phyloP scores from a whole-genome alignment of 495 filamentous ascomycete genomes.

The Penicillium cataractarum region DNA sequence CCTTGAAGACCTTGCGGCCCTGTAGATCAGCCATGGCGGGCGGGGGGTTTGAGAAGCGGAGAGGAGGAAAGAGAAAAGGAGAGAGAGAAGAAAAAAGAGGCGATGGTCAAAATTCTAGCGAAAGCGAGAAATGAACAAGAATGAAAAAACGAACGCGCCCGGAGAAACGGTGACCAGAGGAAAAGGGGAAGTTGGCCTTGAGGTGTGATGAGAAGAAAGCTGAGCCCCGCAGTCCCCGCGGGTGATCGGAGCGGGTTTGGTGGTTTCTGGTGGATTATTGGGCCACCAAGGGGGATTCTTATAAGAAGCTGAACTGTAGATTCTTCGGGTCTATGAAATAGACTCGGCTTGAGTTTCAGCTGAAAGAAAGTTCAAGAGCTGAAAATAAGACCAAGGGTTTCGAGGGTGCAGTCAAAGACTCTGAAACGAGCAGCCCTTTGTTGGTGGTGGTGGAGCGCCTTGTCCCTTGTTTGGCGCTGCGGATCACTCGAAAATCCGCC shows the following conservation, averaged over 20 bases:
- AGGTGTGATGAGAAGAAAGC: conserved; percentile 22
- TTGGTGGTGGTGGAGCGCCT: not conserved
- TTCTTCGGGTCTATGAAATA: not conserved
- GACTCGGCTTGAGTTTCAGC: not conserved
- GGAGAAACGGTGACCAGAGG: not conserved
- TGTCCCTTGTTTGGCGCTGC: not conserved
- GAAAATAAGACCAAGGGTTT: not conserved
- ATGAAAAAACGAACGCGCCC: not conserved
- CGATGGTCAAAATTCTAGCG: not conserved
- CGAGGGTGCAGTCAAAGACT: not conserved
- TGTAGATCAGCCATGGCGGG: conserved; percentile 72
- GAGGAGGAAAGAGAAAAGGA: conserved; percentile 18
- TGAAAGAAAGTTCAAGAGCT: not conserved
- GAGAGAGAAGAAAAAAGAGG: conserved; percentile 12
- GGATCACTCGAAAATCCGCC: not conserved
- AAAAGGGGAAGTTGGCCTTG: conserved; percentile 7
- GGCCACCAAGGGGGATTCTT: conserved; percentile 7
- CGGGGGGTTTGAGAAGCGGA: conserved; percentile 15
- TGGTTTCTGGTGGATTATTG: not conserved
- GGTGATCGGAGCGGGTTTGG: conserved; percentile 24
- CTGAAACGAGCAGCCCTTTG: not conserved
- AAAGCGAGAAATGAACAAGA: not conserved
- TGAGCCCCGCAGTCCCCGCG: conserved; percentile 36
- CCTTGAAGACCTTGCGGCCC: conserved; percentile 96
- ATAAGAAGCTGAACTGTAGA: not conserved